phyloP scores from a whole-genome alignment of 208 protist genomes.

The Crithidia sp. region DNA sequence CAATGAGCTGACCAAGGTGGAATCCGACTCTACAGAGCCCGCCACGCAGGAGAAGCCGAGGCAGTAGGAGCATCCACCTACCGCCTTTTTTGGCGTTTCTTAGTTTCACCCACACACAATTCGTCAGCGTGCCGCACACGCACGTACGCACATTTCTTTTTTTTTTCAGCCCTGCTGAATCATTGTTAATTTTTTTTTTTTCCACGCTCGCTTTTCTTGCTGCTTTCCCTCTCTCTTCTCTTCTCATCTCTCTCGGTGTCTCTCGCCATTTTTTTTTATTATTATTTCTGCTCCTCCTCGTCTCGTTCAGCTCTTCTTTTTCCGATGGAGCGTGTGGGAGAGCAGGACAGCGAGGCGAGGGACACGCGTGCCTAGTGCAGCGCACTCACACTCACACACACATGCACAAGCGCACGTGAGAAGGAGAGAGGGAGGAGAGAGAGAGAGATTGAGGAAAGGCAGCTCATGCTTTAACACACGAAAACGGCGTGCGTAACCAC shows the following conservation, averaged over 20 bases:
- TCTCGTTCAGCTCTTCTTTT: neutral
- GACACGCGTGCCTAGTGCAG: too few species aligned
- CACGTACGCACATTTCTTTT: neutral
- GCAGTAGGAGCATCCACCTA: neutral
- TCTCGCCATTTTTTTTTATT: constrained; percentile 8
- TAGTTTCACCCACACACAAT: neutral
- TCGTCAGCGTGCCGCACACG: neutral
- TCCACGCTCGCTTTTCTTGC: too few species aligned
- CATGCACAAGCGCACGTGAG: too few species aligned
- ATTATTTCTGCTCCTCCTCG: neutral
- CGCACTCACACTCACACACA: too few species aligned
- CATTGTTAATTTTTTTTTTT: too few species aligned
- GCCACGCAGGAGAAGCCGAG: neutral
- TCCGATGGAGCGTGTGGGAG: neutral
- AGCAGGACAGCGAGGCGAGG: too few species aligned
- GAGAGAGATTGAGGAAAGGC: too few species aligned
- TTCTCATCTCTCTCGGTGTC: neutral
- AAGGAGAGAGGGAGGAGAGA: too few species aligned
- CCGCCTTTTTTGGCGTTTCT: neutral
- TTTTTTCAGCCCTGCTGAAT: neutral
- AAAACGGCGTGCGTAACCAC: too few species aligned
- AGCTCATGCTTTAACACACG: too few species aligned
- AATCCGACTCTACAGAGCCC: constrained; percentile 11
- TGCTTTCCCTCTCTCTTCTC: too few species aligned
- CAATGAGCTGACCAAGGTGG: constrained; percentile 12